Base-by-base conservation (phyloP, 139 green algal species). In the Coccomyxa sp. region DNA sequence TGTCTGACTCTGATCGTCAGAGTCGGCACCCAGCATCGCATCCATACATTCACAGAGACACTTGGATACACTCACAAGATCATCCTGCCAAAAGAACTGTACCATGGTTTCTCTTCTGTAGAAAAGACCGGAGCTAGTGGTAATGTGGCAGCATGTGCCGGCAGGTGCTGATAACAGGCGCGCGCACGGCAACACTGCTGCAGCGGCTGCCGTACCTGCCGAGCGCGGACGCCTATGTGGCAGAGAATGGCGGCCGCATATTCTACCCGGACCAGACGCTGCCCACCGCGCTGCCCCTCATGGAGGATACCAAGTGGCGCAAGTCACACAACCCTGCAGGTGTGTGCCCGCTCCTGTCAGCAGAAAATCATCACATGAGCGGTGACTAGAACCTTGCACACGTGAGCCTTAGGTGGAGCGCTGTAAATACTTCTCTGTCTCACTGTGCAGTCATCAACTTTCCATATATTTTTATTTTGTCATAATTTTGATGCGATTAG, bases 191-290 rank as follows among this genome's bases (percentile, higher is more conserved):
- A 21, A 97, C 93, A n/a, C 77, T 97, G 71, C 89, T 96, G 66
- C 91, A 92, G 86, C 91, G 93, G 23, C 88, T 97, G 77, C 89
- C 93, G 9, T 95, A 89, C 87, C 89, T 96, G 78, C 93, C 93
- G 14, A 83, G 83, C 9, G 92, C 91, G 13, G 93, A 96, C 80
- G 93, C 93, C 15, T 93, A 90, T 81, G 91, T 95, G 1, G 92
- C 89, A 80, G 93, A 96, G 77, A 95, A 94, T 30, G 93, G 93
- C 15, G 93, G 93, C 32, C 88, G 93, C 67, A 93, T 96, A 51
- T 94, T 93, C 68, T 95, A 92, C 77, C 85, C 87, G 23, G 71
- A 82, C 67, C 25, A 30, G 31, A 80, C 76, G 0, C 81, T 88
- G 57, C 76, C 78, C 4, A 81, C 89, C 83, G 93, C 90, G 0